phyloP scores from a whole-genome alignment of 2,329 filamentous ascomycete genomes.

The Colletotrichum plurivorum region DNA sequence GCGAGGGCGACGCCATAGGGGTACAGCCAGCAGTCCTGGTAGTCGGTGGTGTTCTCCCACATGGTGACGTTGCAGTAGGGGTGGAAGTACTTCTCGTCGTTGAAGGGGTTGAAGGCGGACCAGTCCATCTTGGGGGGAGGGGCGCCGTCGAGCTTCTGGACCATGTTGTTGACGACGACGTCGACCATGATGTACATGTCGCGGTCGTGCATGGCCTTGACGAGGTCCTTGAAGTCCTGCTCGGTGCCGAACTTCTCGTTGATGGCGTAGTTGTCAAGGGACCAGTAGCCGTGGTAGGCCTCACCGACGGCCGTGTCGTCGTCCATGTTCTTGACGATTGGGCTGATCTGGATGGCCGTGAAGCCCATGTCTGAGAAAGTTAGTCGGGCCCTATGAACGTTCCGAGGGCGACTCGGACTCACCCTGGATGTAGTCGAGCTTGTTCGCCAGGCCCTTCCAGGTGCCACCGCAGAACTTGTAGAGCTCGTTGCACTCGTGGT shows the following conservation, averaged over 20 bases:
- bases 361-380: constrained; percentile 31
- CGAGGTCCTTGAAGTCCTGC: constrained; percentile 62
- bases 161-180: constrained; percentile 66
- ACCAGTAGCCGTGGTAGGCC: constrained; percentile 59
- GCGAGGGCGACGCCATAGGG: constrained; percentile 70
- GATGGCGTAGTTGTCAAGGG: constrained; percentile 54
- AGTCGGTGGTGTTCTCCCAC: constrained; percentile 61
- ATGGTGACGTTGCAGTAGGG: constrained; percentile 71
- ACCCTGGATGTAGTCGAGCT: constrained; percentile 65
- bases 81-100: constrained; percentile 73
- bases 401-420: constrained; percentile 33
- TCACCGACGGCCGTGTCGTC: constrained; percentile 41
- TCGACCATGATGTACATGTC: constrained; percentile 72
- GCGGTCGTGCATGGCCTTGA: constrained; percentile 62
- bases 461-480: constrained; percentile 65
- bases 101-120: constrained; percentile 52
- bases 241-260: constrained; percentile 65
- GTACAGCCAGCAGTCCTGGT: constrained; percentile 72
- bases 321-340: constrained; percentile 62
- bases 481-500: constrained; percentile 56
- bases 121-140: constrained; percentile 62
- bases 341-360: constrained; percentile 70
- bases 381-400: no score
- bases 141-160: constrained; percentile 50
- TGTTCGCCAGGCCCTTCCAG: constrained; percentile 62